These are phyloP conservation scores for Pilatotrama ljubarskyi DNA, from an alignment of 768 basidiomycete genomes.

Conservation along the genomic window DNA sequence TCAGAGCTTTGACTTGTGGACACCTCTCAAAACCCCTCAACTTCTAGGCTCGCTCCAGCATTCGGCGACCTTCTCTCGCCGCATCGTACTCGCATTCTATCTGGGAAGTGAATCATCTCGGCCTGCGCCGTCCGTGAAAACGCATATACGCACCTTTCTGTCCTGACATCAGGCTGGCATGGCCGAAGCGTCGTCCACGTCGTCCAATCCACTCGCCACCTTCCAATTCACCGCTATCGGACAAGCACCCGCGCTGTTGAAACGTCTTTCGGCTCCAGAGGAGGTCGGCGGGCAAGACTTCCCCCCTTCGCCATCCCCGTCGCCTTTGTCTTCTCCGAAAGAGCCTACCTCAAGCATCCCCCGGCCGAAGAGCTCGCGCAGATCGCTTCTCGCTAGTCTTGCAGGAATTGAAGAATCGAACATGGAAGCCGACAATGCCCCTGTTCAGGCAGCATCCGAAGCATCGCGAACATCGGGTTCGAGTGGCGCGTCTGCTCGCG, in stretches of 20 bases:
- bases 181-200: not conserved
- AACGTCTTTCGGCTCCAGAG: slow-evolving; percentile 44
- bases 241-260: slow-evolving; percentile 51
- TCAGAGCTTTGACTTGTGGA: not conserved
- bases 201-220: slow-evolving; percentile 33
- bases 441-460: not conserved
- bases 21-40: not conserved
- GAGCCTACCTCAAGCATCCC: not conserved
- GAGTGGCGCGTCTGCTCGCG: not conserved
- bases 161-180: slow-evolving; percentile 4
- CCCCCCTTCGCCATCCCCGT: slow-evolving; percentile 4
- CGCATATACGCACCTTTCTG: not conserved
- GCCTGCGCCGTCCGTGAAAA: not conserved
- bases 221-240: slow-evolving; percentile 57
- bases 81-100: not conserved
- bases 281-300: slow-evolving; percentile 26
- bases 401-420: not conserved
- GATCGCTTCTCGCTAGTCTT: slow-evolving; percentile 20
- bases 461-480: not conserved
- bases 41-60: not conserved
- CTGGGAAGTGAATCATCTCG: not conserved
- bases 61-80: not conserved
- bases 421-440: not conserved
- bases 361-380: slow-evolving; percentile 8
- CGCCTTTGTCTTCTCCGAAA: slow-evolving; percentile 1